phyloP scores from a whole-genome alignment of 1,284 basidiomycete genomes.

The Tausonia pullulans region DNA sequence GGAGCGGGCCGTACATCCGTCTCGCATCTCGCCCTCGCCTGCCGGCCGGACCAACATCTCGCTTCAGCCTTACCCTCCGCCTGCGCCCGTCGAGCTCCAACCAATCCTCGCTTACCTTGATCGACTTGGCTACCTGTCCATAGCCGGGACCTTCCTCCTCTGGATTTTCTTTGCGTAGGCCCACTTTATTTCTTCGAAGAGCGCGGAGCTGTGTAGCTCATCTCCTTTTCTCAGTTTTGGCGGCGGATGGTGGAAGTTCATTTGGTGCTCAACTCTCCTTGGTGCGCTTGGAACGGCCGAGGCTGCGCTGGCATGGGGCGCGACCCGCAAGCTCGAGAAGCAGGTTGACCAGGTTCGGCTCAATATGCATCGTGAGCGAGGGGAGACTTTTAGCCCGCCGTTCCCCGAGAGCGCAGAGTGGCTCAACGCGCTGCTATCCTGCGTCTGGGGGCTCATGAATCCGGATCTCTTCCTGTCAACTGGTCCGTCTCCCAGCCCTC shows the following conservation, averaged over 20 bases:
- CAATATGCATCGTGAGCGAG: constrained; percentile 41
- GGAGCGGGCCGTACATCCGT: background rate
- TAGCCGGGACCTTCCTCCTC: constrained; percentile 32
- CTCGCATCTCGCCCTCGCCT: constrained; percentile 20
- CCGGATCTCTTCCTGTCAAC: constrained; percentile 22
- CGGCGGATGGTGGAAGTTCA: constrained; percentile 36
- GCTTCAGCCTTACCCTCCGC: constrained; percentile 46
- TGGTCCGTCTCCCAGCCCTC: background rate
- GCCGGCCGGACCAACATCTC: constrained; percentile 44
- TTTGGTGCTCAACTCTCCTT: constrained; percentile 38
- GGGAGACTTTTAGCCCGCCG: constrained; percentile 44
- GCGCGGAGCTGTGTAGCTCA: too few species aligned
- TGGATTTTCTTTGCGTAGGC: constrained; percentile 47
- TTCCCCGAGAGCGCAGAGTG: constrained; percentile 46
- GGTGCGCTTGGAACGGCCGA: constrained; percentile 31
- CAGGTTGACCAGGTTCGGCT: constrained; percentile 41
- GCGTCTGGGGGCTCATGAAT: constrained; percentile 40
- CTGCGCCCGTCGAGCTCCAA: constrained; percentile 31
- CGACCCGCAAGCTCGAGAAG: constrained; percentile 41
- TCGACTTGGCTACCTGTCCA: constrained; percentile 30
- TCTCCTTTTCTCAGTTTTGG: too few species aligned
- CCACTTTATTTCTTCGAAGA: constrained; percentile 15
- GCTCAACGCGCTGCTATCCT: constrained; percentile 47
- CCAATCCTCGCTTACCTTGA: constrained; percentile 28
- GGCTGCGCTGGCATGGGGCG: constrained; percentile 36